Evolutionary conservation across 176 grass and related monocot genomes (phyloP), one percentile per base, ranked within the genome.

Genomic region (Cenchrus fungigraminus): DNA sequence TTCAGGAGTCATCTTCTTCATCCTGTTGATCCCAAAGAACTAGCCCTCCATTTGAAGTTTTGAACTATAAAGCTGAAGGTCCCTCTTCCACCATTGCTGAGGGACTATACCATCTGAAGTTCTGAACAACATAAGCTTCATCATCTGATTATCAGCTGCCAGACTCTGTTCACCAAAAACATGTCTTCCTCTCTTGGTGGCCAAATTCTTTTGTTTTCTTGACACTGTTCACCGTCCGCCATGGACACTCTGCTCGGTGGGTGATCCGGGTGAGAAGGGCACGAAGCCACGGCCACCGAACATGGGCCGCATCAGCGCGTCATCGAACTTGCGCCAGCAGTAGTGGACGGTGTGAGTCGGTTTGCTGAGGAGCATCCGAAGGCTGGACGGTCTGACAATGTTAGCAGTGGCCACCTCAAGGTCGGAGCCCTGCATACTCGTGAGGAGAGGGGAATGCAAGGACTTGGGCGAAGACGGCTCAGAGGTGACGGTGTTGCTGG

Each of bases 261-360:
- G 97, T 10, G 93, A 96, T 32, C 97, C 97, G 0, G 97, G 93
- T 57, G 90, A 83, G 77, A 49, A 94, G 8, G 94, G 97, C 74
- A 92, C 91, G 0, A 99, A 99, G 29, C 97, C 97, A 2, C 97
- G 91, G 0, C 97, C 97, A 0, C 97, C 97, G 7, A 99, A 99
- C 73, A 99, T 29, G 0, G 97, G 97, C n/a, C 97, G 91, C 97
- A 99, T 99, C 68, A 96, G 37, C 0, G 97, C 94, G 17, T 99
- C 28, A 2, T 99, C 97, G 12, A 99, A 99, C 87, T 97, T 99
- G 88, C 97, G 93, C 97, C 97, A 99, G 59, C 97, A 99, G 84
- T 96, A 86, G 80, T 99, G 97, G 59, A 99, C 94, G 6, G 94
- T 96, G 84, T 89, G 93, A 17, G 80, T 84, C 9, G 97, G 97